Evolutionary conservation across 2,329 filamentous ascomycete species (phyloP), one percentile per base, ranked within the genome.

Genomic region (Dothidotthia symphoricarpi): DNA sequence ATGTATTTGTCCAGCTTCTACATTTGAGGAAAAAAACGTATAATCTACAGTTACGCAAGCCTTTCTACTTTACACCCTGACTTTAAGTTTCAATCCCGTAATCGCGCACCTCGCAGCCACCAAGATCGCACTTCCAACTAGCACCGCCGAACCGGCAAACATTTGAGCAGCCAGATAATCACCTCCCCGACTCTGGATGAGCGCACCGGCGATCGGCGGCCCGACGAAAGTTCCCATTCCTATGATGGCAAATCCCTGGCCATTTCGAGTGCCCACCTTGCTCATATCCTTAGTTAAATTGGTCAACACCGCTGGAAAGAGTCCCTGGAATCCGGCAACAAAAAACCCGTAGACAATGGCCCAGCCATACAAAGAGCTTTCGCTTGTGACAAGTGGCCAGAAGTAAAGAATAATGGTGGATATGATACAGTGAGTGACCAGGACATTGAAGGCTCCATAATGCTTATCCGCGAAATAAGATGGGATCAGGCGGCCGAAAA

Each of bases 391-490:
- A 0, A 69, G 73, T 2, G 73, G 71, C 81, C 82, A 85, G 35
- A 69, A 71, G 49, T 74, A 81, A 24, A 80, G 61, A 41, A 78
- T 64, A 11, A 75, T 57, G 1, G 70, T 69, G 3, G 75, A 67
- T 3, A 71, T 41, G 9, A 73, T 56, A 2, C 67, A 69, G 33
- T 74, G 71, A 0, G 78, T 71, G n/a, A 80, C 71, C 16, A 80
- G 69, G 1, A 73, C 70, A 49, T 82, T 82, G 31, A 81, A 65
- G 0, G 76, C 71, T 0, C 81, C 80, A 3, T 76, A 61, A 35
- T 49, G 64, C 6, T 63, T 69, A 55, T 82, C 78, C 0, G 78
- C 78, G 5, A 82, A 51, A 43, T 71, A 72, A 10, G 74, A 75
- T 0, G 75, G 72, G 1, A 80, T 47, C 1, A 79, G 60, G 0